phyloP scores from a whole-genome alignment of 2,329 filamentous ascomycete species.

The Fusarium paranaense region DNA sequence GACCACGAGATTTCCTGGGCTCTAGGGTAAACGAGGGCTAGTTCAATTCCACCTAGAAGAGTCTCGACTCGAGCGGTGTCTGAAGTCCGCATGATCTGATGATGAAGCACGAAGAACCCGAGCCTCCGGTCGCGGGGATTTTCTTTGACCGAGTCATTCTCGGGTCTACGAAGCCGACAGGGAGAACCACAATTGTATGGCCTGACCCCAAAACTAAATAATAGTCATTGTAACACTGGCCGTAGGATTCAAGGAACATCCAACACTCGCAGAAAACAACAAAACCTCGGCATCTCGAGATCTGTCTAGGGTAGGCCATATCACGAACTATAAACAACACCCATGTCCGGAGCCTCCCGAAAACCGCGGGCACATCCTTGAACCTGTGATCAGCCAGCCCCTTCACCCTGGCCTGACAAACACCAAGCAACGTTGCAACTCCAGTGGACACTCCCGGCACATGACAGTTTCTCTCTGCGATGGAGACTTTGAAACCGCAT shows the following conservation, averaged over 20 bases:
- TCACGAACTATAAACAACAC: not conserved
- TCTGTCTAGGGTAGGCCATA: slow-evolving; percentile 22
- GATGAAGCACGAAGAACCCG: not conserved
- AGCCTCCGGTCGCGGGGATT: not conserved
- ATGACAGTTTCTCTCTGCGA: slow-evolving; percentile 22
- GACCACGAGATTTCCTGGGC: not conserved
- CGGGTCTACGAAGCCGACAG: not conserved
- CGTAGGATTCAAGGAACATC: not conserved
- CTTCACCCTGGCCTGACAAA: slow-evolving; percentile 15
- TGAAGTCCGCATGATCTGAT: not conserved
- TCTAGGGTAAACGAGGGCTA: not conserved
- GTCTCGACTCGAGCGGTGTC: not conserved
- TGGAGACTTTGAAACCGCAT: not conserved
- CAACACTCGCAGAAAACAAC: not conserved
- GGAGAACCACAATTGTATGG: not conserved
- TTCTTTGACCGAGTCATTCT: not conserved
- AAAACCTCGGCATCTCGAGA: not conserved
- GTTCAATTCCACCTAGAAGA: not conserved
- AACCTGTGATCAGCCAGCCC: not conserved
- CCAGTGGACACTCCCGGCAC: slow-evolving; percentile 18
- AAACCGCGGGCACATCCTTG: not conserved
- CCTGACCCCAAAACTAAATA: not conserved
- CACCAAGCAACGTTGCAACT: slow-evolving; percentile 32
- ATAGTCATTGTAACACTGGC: not conserved
- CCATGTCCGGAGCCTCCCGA: slow-evolving; percentile 1